These are phyloP conservation scores for Apiospora kogelbergensis DNA, from an alignment of 2,329 filamentous ascomycete genomes.

Conservation along the genomic window DNA sequence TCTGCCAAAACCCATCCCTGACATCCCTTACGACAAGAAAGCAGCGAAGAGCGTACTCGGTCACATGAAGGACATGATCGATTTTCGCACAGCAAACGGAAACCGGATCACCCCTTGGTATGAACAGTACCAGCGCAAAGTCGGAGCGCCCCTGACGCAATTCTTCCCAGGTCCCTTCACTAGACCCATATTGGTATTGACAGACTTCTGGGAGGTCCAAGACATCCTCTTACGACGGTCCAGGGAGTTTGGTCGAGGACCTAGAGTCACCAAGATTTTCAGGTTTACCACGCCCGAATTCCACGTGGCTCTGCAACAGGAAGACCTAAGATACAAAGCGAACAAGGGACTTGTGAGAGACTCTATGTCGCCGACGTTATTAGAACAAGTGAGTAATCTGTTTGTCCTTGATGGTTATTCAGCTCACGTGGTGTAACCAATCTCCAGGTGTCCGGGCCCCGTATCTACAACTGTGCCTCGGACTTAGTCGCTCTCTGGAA, in stretches of 20 bases:
- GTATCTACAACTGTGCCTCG: conserved; percentile 25
- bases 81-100: too few species aligned
- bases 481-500: conserved; percentile 32
- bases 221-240: conserved; percentile 31
- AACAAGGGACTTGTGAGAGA: conserved; percentile 34
- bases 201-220: conserved; percentile 32
- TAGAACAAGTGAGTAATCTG: too few species aligned
- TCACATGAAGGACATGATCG: too few species aligned
- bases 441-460: conserved; percentile 27
- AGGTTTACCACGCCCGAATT: conserved; percentile 20
- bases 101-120: too few species aligned
- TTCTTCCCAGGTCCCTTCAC: conserved; percentile 35
- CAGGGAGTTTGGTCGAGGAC: conserved; percentile 33
- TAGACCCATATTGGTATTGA: conserved; percentile 31
- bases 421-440: too few species aligned
- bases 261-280: conserved; percentile 21
- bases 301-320: conserved; percentile 30
- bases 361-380: conserved; percentile 35
- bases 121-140: too few species aligned
- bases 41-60: too few species aligned
- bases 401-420: too few species aligned
- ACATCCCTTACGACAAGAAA: conserved; percentile 14
- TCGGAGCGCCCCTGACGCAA: conserved; percentile 29
- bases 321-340: conserved; percentile 26
- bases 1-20: conserved; percentile 19